A percentile compares a stretch with the other conserved stretches of the same genome.
Conservation (phyloP, 1,284 basidiomycete species). For the Moesziomyces globuligerus region DNA sequence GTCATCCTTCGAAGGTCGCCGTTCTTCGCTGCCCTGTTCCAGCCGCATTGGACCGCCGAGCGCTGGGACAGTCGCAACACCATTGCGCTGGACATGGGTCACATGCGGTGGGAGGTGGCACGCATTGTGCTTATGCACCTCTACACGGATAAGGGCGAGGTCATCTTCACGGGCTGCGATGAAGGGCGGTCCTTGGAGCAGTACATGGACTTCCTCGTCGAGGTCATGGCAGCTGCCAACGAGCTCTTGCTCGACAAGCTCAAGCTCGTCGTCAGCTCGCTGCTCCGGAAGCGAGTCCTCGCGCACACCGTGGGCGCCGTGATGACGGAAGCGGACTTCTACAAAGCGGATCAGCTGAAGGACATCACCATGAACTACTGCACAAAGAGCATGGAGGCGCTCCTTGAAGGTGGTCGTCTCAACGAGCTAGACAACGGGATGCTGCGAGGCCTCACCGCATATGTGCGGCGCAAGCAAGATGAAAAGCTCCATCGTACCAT, state of each 20-base stretch:
- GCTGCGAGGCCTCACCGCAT: conserved; percentile 76
- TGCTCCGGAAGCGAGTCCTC: conserved; percentile 72
- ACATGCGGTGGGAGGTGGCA: conserved; percentile 81
- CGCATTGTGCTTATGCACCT: conserved; percentile 80
- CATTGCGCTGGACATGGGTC: conserved; percentile 77
- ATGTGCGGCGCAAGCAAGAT: conserved; percentile 75
- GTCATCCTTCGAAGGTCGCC: conserved; percentile 81
- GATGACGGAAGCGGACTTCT: conserved; percentile 83
- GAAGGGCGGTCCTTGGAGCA: conserved; percentile 74
- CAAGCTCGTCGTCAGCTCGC: conserved; percentile 80
- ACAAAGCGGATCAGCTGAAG: conserved; percentile 78
- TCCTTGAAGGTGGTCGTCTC: conserved; percentile 83
- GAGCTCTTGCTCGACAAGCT: conserved; percentile 88
- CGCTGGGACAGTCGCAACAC: conserved; percentile 73
- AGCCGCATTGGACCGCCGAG: conserved; percentile 79
- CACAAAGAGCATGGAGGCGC: conserved; percentile 83
- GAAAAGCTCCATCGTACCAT: conserved; percentile 77
- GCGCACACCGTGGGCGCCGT: conserved; percentile 83
- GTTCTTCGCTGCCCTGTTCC: conserved; percentile 88
- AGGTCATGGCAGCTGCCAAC: conserved; percentile 85
- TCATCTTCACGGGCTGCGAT: conserved; percentile 73
- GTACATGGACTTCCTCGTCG: conserved; percentile 85
- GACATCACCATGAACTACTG: conserved; percentile 84
- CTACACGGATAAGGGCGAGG: conserved; percentile 79
- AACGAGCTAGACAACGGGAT: conserved; percentile 77